Evolutionary conservation across 2,329 filamentous ascomycete species (phyloP), one percentile per base, ranked within the genome.

Genomic region (Arthrobotrys conoides): DNA sequence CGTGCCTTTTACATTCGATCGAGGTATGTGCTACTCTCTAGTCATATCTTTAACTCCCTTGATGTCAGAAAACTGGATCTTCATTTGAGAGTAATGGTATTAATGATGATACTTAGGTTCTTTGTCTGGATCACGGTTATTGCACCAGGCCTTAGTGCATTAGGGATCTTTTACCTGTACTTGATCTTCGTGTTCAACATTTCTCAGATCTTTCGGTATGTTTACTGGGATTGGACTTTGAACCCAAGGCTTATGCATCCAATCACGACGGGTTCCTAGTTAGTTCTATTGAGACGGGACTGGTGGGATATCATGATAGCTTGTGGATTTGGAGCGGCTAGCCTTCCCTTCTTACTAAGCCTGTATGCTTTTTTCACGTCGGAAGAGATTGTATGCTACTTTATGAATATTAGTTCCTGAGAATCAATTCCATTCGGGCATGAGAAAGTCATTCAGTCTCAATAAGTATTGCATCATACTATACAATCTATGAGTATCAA

Each of bases 161-260:
- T 8, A 9, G 57, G 33, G 1, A 41, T 27, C 18, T 14, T 41
- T n/a, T n/a, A 2, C 2, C 8, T 44, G 4, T 24, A 3, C 10
- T 9, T 8, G 57, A n/a, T 61, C 0, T 16, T 14, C 18, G n/a
- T 44, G 36, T 41, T 16, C 6, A 41, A 20, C 20, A 5, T 61
- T 27, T 18, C n/a, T 10, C 2, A 3, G 10, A 20, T 61, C 3
- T 27, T 44, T 10, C 10, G 16, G 3, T 61, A 22, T 44, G 14
- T 61, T n/a, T 44, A 44, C n/a, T 61, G 57, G 57, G 57, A 61
- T 10, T 61, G 57, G 57, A 41, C 36, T n/a, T 44, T 61, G 57
- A 24, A 27, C 24, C 20, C 33, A 41, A n/a, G 16, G 3, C 38
- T 41, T 14, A 41, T 41, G 38, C 3, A 41, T 41, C n/a, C n/a